Evolutionary conservation across 2,329 filamentous ascomycete species (phyloP).

Genomic region (Hymenoscyphus linearis): DNA sequence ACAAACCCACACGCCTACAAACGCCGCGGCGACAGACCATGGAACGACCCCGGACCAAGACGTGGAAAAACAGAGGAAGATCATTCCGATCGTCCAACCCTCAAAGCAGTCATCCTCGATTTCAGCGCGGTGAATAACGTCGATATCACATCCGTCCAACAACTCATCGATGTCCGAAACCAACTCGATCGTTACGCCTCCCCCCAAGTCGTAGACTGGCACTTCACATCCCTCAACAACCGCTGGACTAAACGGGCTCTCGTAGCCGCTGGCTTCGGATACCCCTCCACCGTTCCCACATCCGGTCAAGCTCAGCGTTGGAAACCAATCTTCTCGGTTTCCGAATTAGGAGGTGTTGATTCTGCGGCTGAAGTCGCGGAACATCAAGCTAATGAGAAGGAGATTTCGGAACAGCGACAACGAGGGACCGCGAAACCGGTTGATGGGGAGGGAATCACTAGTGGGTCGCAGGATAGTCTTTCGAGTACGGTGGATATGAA

Average conservation of each 20-base stretch:
- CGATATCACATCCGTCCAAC: slow-evolving; percentile 87
- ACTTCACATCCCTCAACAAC: slow-evolving; percentile 90
- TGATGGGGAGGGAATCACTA: slow-evolving; percentile 28
- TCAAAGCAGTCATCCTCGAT: slow-evolving; percentile 89
- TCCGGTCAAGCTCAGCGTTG: slow-evolving; percentile 50
- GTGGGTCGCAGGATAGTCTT: slow-evolving; percentile 17
- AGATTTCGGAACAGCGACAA: slow-evolving; percentile 26
- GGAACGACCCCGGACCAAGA: slow-evolving; percentile 86
- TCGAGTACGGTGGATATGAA: slow-evolving; percentile 19
- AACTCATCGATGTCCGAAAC: slow-evolving; percentile 89
- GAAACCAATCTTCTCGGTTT: slow-evolving; percentile 94
- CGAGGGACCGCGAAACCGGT: neutral
- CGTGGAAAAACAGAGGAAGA: slow-evolving; percentile 42
- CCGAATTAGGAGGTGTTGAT: slow-evolving; percentile 69
- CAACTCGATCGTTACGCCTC: slow-evolving; percentile 82
- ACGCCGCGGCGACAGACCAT: slow-evolving; percentile 73
- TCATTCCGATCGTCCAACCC: slow-evolving; percentile 54
- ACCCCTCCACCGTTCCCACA: slow-evolving; percentile 50
- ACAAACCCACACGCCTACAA: slow-evolving; percentile 65
- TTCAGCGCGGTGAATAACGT: slow-evolving; percentile 92
- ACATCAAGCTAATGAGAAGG: slow-evolving; percentile 52
- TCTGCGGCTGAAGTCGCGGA: slow-evolving; percentile 68
- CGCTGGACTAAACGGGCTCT: slow-evolving; percentile 92
- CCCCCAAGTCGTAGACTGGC: slow-evolving; percentile 86
- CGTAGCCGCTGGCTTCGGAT: slow-evolving; percentile 82